Base-by-base conservation (phyloP, 1,284 basidiomycete species). In the Puccinia hordei region DNA sequence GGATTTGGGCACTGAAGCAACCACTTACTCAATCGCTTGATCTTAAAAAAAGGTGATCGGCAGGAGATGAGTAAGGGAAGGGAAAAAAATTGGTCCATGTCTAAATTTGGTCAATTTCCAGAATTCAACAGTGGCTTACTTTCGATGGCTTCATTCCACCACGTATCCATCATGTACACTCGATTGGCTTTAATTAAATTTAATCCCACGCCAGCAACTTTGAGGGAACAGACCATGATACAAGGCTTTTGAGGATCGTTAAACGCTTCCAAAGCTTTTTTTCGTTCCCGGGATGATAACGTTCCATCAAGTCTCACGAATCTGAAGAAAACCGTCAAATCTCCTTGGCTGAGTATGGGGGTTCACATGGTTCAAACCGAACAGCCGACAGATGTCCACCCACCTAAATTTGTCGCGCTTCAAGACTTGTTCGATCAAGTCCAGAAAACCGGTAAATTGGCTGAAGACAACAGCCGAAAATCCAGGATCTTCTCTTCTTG, bases 231-330 rank as follows among this genome's bases (percentile, higher is more conserved):
- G 68, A 98, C 90, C 66, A 98, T 86, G 17, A 99, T 89, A 86
- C 98, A 93, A 85, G 92, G 92, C 83, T 92, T 90, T 0, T 92
- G 90, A 81, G 90, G 90, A 51, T 89, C 89, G 89, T 82, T 95
- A 82, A 99, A 89, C 0, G 91, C 90, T 35, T 90, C 87, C 68
- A 99, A 88, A 0, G 93, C 91, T 5, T 88, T 89, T 53, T 89
- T 91, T 63, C 94, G 89, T 84, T 92, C 92, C 85, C 92, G 92
- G 82, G 97, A 89, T 83, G 92, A 91, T 91, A 98, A 95, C 0
- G 92, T 90, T 1, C 96, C 96, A 85, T 99, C 96, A 82, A 98
- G 92, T n/a, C 95, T 89, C 83, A 91, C 90, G 86, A 90, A 92
- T 46, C 90, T 87, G 82, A 94, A 15, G 30, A 35, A 57, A 71